Percentiles rank a stretch among this genome's conserved stretches.
These are phyloP conservation scores for Solanum rostratum DNA, from an alignment of 257 asterid species.

Conservation along the genomic window DNA sequence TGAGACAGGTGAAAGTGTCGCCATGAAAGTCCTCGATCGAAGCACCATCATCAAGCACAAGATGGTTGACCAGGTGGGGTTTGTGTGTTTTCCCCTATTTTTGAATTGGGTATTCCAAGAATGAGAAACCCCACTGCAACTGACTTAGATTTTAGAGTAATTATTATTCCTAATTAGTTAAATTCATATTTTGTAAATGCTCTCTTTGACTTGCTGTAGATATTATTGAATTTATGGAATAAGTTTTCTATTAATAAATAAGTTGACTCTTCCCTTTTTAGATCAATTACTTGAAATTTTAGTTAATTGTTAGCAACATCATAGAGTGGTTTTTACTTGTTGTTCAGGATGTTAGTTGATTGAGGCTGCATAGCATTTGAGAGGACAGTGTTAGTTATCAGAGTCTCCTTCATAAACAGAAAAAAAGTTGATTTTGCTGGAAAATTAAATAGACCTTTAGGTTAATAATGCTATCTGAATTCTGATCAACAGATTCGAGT, in stretches of 20 bases:
- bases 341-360: not conserved
- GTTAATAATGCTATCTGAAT: not conserved
- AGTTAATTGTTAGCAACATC: not conserved
- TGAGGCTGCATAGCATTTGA: not conserved
- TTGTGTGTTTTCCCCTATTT: not conserved
- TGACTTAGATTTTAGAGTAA: not conserved
- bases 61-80: conserved; percentile 82
- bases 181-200: not conserved
- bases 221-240: not conserved
- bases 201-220: not conserved
- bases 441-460: not conserved
- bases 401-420: not conserved
- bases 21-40: conserved; percentile 98
- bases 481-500: not conserved
- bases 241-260: not conserved
- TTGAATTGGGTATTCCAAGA: not conserved
- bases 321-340: not conserved
- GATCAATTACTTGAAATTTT: not conserved
- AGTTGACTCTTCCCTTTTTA: not conserved
- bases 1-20: conserved; percentile 97
- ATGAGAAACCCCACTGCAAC: not conserved
- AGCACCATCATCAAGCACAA: conserved; percentile 89
- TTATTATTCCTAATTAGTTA: not conserved
- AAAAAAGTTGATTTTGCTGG: not conserved
- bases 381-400: not conserved